Evolutionary conservation across 805 yeast genomes (phyloP).

Genomic region (Metschnikowia kunwiensis): DNA sequence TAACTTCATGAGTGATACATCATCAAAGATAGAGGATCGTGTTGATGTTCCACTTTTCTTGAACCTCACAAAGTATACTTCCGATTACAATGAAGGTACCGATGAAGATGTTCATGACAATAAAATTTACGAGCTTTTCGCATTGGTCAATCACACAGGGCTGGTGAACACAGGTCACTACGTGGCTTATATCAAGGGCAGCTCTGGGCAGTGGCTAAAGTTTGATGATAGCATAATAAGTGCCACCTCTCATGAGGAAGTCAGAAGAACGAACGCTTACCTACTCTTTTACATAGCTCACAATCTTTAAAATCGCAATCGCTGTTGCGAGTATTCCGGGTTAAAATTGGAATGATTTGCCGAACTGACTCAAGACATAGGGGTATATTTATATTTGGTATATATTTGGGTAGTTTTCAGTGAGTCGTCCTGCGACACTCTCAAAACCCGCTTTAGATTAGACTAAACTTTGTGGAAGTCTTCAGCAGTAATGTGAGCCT

Average conservation of each 20-base stretch:
- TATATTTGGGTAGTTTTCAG: too few relatives aligned
- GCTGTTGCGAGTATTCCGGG: too few relatives aligned
- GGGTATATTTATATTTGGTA: too few relatives aligned
- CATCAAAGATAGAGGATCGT: conserved; percentile 72
- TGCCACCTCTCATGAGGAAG: conserved; percentile 59
- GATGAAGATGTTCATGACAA: conserved; percentile 24
- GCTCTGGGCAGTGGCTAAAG: conserved; percentile 80
- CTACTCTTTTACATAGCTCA: conserved; percentile 66
- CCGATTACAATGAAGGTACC: conserved; percentile 13
- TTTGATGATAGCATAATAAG: conserved; percentile 88
- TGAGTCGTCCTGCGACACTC: too few relatives aligned
- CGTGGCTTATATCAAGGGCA: conserved; percentile 68
- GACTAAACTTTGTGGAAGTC: conserved; percentile 20
- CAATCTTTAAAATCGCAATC: conserved; percentile 34
- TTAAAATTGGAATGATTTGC: too few relatives aligned
- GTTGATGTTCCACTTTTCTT: conserved; percentile 71
- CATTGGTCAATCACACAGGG: conserved; percentile 86
- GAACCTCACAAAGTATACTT: conserved; percentile 62
- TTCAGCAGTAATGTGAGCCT: conserved; percentile 29
- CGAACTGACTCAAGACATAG: too few relatives aligned
- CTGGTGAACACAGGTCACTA: conserved; percentile 96
- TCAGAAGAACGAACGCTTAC: conserved; percentile 72
- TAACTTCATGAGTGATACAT: conserved; percentile 41
- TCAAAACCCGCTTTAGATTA: too few relatives aligned
- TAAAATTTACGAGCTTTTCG: conserved; percentile 74